A percentile compares a stretch with the other conserved stretches of the same genome.
Conservation (phyloP, 1,284 basidiomycete genomes). For the Tilletiopsis washingtonensis region DNA sequence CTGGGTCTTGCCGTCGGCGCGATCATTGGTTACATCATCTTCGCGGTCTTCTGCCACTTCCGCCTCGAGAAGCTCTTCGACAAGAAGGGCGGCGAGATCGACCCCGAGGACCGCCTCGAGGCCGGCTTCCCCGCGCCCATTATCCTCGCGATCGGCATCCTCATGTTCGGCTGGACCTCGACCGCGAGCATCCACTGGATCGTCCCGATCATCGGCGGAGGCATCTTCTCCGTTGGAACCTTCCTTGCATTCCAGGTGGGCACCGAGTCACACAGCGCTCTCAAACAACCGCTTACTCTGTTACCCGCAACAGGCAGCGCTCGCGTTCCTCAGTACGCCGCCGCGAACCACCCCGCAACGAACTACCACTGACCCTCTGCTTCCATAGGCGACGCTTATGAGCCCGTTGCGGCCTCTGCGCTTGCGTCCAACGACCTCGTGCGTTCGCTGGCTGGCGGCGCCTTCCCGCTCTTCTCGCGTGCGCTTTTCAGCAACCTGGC, state of each 20-base stretch:
- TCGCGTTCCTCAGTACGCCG: background rate
- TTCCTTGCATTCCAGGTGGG: slow-evolving; percentile 31
- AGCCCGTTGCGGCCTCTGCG: slow-evolving; percentile 26
- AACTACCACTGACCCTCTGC: too few relatives aligned
- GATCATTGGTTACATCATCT: slow-evolving; percentile 11
- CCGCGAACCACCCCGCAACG: too few relatives aligned
- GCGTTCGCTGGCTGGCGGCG: slow-evolving; percentile 24
- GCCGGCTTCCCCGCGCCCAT: slow-evolving; percentile 50
- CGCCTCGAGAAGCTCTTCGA: slow-evolving; percentile 13
- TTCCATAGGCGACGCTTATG: slow-evolving; percentile 19
- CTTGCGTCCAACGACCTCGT: slow-evolving; percentile 32
- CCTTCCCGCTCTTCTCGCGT: slow-evolving; percentile 22
- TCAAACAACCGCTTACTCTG: background rate
- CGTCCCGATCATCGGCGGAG: slow-evolving; percentile 21
- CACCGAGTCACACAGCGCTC: too few relatives aligned
- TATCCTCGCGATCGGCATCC: slow-evolving; percentile 44
- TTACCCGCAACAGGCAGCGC: background rate
- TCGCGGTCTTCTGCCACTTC: background rate
- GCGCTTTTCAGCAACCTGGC: too few relatives aligned
- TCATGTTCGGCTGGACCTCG: slow-evolving; percentile 38
- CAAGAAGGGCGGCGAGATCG: slow-evolving; percentile 14
- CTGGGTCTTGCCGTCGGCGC: slow-evolving; percentile 28
- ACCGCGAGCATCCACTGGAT: slow-evolving; percentile 32
- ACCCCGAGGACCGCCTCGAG: slow-evolving; percentile 27
- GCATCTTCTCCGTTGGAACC: slow-evolving; percentile 21